phyloP scores from a whole-genome alignment of 176 grass and related monocot species.

The Phyllostachys edulis region DNA sequence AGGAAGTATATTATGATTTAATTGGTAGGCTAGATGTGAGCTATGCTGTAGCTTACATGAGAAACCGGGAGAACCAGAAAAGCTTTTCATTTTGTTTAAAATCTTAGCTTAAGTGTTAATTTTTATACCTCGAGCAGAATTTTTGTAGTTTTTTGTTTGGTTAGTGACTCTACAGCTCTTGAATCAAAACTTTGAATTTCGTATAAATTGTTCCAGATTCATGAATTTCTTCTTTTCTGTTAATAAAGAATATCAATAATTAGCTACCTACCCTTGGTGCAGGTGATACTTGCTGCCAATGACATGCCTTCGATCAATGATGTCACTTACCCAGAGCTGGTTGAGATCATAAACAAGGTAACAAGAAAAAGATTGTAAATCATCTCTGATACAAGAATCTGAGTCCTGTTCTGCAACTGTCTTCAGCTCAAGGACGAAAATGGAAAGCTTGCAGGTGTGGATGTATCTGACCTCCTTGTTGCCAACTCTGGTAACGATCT shows the following conservation, averaged over 20 bases:
- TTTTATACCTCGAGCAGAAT: background rate
- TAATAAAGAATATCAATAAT: slow-evolving; percentile 30
- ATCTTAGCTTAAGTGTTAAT: background rate
- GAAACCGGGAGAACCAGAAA: background rate
- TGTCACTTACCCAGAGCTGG: slow-evolving; percentile 79
- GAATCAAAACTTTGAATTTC: background rate
- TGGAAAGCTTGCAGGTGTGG: slow-evolving; percentile 83
- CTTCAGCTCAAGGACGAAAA: slow-evolving; percentile 87
- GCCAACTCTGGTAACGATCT: slow-evolving; percentile 97
- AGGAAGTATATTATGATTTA: background rate
- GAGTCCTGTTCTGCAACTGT: slow-evolving; percentile 26
- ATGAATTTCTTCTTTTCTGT: slow-evolving; percentile 7
- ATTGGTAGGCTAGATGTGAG: background rate
- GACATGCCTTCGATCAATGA: slow-evolving; percentile 98
- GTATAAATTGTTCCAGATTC: slow-evolving; percentile 1
- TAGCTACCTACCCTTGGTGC: slow-evolving; percentile 12
- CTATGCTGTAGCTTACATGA: background rate
- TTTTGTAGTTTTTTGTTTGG: background rate
- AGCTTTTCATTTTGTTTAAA: background rate
- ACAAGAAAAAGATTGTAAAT: background rate
- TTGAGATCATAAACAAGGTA: slow-evolving; percentile 89
- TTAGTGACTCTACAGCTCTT: background rate
- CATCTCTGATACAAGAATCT: background rate
- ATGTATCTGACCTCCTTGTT: slow-evolving; percentile 73
- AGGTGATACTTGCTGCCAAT: slow-evolving; percentile 97